Evolutionary conservation across 352 stramenopile genomes (phyloP).

Genomic region (Phytophthora rubi): DNA sequence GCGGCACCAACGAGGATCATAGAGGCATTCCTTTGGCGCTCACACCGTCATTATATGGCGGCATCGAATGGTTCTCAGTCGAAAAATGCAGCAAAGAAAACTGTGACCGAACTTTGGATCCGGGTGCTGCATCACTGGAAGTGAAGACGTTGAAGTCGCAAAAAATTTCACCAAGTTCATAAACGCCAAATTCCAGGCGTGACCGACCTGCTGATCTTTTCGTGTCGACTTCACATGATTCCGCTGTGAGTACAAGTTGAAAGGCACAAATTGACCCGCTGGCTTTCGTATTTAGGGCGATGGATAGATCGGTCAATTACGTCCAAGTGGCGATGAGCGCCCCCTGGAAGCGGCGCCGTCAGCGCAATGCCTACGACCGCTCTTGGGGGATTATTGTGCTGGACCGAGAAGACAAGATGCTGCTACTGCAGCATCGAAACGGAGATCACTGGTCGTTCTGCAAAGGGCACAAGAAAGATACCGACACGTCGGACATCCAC

Average conservation of each 20-base stretch:
- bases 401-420: not conserved
- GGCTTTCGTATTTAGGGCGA: too few relatives aligned
- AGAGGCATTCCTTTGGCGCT: conserved; percentile 52
- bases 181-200: too few relatives aligned
- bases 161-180: too few relatives aligned
- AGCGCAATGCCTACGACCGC: not conserved
- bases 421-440: not conserved
- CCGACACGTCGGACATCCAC: not conserved
- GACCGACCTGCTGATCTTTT: too few relatives aligned
- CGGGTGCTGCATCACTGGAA: too few relatives aligned
- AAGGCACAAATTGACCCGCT: too few relatives aligned
- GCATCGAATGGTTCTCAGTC: conserved; percentile 29
- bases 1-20: conserved; percentile 14
- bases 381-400: not conserved
- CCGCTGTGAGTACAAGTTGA: too few relatives aligned
- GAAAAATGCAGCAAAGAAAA: not conserved
- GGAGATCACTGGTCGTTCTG: not conserved
- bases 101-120: not conserved
- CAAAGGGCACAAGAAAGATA: not conserved
- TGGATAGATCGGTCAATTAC: too few relatives aligned
- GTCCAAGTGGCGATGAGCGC: too few relatives aligned
- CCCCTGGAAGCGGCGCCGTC: not conserved
- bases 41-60: conserved; percentile 50
- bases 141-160: too few relatives aligned
- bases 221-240: too few relatives aligned